phyloP scores from a whole-genome alignment of 495 filamentous ascomycete genomes.

The Penicillium robsamsonii region DNA sequence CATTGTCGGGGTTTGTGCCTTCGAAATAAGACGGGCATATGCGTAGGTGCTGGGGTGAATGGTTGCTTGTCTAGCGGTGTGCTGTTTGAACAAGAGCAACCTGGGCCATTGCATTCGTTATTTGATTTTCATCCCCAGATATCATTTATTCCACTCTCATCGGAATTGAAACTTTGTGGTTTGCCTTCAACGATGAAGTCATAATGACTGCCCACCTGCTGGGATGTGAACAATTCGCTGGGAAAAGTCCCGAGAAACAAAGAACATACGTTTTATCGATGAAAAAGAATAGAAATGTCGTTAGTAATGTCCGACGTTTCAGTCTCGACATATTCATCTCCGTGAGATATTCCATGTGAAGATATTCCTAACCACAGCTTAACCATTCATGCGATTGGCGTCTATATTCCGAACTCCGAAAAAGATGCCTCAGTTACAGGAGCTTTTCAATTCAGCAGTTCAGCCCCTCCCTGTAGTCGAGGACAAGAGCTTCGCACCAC shows the following conservation, averaged over 20 bases:
- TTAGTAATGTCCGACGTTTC: background rate
- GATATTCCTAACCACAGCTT: background rate
- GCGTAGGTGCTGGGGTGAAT: background rate
- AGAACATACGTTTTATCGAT: background rate
- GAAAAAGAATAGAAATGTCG: background rate
- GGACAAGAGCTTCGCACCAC: conserved; percentile 34
- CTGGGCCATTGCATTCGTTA: conserved; percentile 6
- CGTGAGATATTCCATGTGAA: background rate
- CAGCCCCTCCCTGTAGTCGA: conserved; percentile 41
- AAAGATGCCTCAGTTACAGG: conserved; percentile 33
- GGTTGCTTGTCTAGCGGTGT: background rate
- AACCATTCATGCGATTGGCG: conserved; percentile 14
- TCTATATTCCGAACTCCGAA: conserved; percentile 7
- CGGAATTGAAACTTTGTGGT: conserved; percentile 1
- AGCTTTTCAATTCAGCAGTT: conserved; percentile 37
- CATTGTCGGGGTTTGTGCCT: conserved; percentile 19
- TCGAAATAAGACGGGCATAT: background rate
- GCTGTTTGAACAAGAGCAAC: background rate
- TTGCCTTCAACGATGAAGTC: conserved; percentile 28
- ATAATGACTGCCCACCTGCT: conserved; percentile 31
- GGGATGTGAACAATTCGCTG: conserved; percentile 20
- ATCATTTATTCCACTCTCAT: background rate
- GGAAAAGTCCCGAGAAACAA: background rate
- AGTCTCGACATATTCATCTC: background rate
- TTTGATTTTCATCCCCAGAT: background rate